A percentile compares a stretch with the other conserved stretches of the same genome.
These are phyloP conservation scores for Heterobasidion occidentale DNA, from an alignment of 1,284 basidiomycete genomes.

Conservation along the genomic window DNA sequence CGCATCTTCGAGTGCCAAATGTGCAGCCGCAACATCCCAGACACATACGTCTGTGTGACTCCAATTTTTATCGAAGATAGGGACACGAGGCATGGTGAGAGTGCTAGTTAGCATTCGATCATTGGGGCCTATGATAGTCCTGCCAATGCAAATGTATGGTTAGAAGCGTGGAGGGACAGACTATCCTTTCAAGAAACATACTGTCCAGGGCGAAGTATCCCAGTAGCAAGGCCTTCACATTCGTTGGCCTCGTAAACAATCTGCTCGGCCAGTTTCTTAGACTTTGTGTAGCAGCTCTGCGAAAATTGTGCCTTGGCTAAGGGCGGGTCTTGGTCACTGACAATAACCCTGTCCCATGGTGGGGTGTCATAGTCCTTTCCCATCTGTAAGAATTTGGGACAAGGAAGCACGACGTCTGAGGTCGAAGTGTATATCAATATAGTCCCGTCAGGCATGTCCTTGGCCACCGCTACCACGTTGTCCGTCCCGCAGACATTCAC, in stretches of 20 bases:
- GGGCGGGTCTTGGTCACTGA: constrained; percentile 19
- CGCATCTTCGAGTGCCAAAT: constrained; percentile 23
- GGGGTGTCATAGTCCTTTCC: constrained; percentile 14
- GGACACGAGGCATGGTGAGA: constrained; percentile 20
- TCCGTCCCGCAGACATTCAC: constrained; percentile 25
- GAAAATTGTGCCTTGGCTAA: constrained; percentile 10
- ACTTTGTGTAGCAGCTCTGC: constrained; percentile 20
- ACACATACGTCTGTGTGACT: constrained; percentile 23
- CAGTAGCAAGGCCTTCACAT: constrained; percentile 17
- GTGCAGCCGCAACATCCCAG: constrained; percentile 27
- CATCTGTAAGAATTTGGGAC: constrained; percentile 20
- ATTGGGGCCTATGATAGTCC: constrained; percentile 26
- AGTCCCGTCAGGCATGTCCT: constrained; percentile 15
- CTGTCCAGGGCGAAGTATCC: constrained; percentile 24
- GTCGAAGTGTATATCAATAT: constrained; percentile 25
- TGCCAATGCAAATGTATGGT: constrained; percentile 5
- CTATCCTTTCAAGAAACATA: constrained; percentile 7
- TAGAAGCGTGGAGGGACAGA: background rate
- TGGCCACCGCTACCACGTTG: constrained; percentile 20
- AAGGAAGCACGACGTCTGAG: constrained; percentile 17
- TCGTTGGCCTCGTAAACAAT: constrained; percentile 21
- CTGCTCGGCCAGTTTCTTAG: constrained; percentile 23
- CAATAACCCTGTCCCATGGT: constrained; percentile 7
- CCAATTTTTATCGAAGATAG: constrained; percentile 23
- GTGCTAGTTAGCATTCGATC: constrained; percentile 23